These are phyloP conservation scores for Orbilia blumenaviensis DNA, from an alignment of 2,329 filamentous ascomycete species.

Conservation along the genomic window DNA sequence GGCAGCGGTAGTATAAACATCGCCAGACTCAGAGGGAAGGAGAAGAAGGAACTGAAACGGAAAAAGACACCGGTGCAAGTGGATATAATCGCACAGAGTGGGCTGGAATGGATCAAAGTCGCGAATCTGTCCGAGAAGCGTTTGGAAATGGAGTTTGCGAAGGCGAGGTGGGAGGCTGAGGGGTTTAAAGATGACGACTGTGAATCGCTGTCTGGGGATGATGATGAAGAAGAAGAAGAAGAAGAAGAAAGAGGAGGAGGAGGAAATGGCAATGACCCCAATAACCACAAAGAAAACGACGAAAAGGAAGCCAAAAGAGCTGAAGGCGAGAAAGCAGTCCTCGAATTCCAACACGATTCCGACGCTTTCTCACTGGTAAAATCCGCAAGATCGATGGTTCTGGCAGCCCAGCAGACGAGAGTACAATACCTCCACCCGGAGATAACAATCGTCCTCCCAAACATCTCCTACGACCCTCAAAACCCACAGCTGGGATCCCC, in stretches of 20 bases:
- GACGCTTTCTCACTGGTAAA: constrained; percentile 69
- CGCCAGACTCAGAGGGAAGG: constrained; percentile 58
- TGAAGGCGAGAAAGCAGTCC: constrained; percentile 9
- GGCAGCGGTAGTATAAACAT: no score
- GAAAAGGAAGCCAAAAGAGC: constrained; percentile 57
- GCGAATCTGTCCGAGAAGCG: constrained; percentile 72
- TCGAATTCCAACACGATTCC: constrained; percentile 56
- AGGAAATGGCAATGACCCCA: not conserved
- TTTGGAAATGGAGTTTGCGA: constrained; percentile 74
- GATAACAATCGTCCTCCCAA: constrained; percentile 70
- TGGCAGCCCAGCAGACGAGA: constrained; percentile 68
- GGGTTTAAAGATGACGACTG: constrained; percentile 64
- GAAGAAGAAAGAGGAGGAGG: no score
- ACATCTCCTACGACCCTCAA: constrained; percentile 64
- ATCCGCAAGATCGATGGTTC: constrained; percentile 68
- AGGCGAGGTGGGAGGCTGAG: constrained; percentile 70
- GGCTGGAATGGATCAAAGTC: constrained; percentile 73
- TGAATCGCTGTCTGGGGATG: constrained; percentile 58
- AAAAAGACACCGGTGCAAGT: constrained; percentile 68
- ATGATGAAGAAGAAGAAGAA: constrained; percentile 55
- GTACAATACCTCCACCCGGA: constrained; percentile 70
- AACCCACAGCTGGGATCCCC: constrained; percentile 60
- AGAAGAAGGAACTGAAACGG: constrained; percentile 59
- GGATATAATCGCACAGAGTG: constrained; percentile 72
- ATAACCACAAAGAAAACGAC: constrained; percentile 54